Evolutionary conservation across 2,329 filamentous ascomycete species (phyloP).

Genomic region (Bipolaris victoriae): DNA sequence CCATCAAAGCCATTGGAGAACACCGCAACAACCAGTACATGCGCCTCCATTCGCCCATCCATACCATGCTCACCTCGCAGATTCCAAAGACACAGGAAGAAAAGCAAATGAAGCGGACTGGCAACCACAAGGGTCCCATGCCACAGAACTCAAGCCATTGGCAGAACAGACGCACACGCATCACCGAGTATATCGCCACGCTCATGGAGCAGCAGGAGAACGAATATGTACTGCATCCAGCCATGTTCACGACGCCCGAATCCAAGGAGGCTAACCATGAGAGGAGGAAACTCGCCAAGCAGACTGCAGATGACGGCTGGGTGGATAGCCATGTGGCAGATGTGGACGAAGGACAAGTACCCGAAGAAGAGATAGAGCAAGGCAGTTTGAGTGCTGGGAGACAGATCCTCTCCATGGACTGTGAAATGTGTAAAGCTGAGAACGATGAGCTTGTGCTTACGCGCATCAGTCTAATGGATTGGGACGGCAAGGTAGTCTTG

Average conservation of each 20-base stretch:
- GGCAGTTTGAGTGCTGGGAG: conserved; percentile 86
- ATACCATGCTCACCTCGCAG: conserved; percentile 80
- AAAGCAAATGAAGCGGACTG: conserved; percentile 60
- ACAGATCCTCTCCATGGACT: conserved; percentile 82
- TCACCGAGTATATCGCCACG: conserved; percentile 78
- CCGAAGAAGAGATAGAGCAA: conserved; percentile 73
- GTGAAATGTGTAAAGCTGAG: conserved; percentile 95
- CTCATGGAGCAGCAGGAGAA: conserved; percentile 79
- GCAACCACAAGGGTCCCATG: conserved; percentile 56
- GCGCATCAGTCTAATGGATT: conserved; percentile 83
- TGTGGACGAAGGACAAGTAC: conserved; percentile 70
- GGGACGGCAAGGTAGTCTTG: conserved; percentile 81
- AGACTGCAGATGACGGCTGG: conserved; percentile 71
- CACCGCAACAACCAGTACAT: conserved; percentile 66
- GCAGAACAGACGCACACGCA: conserved; percentile 77
- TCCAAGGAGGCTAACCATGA: conserved; percentile 62
- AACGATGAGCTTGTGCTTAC: conserved; percentile 82
- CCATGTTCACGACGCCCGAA: conserved; percentile 65
- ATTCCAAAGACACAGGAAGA: conserved; percentile 72
- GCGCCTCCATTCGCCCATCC: conserved; percentile 84
- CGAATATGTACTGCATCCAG: conserved; percentile 84
- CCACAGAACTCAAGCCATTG: conserved; percentile 69
- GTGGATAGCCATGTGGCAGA: conserved; percentile 74
- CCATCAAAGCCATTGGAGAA: conserved; percentile 85
- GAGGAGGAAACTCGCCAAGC: conserved; percentile 58